Base-by-base conservation (phyloP, 2,329 filamentous ascomycete species). In the Moelleriella libera region DNA sequence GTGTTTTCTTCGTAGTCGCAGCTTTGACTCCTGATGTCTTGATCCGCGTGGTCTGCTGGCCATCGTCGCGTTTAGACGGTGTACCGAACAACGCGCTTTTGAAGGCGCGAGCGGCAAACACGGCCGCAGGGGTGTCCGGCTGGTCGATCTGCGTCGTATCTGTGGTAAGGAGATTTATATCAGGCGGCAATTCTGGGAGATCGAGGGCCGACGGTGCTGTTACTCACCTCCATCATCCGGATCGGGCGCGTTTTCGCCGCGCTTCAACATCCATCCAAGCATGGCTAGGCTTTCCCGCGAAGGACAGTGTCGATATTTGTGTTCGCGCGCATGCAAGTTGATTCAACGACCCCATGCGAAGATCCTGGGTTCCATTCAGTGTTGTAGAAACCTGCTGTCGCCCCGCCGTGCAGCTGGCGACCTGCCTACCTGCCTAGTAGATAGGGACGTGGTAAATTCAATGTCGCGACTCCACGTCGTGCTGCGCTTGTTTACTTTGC, bases 91-190 rank as follows among this genome's bases (percentile, higher is more conserved):
- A 61, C 30, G 76, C 79, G 54, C 72, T 78, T 55, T 76, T 81
- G 57, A 83, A 67, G 5, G 80, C 80, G 50, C 80, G 72, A 39
- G 79, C 79, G 2, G 79, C 80, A 57, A 83, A 83, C 0, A 83
- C 73, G 2, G 80, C 79, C 0, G 77, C 80, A 6, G 80, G 80
- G 12, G 80, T 83, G 54, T 83, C 79, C 40, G 79, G 78, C 32
- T 68, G 68, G 12, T 83, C 78, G 41, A 74, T 54, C 51, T 73
- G 71, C 0, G 70, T 69, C 3, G 56, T 68, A 43, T 70, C 67
- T 69, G 45, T 21, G 14, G 11, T 6, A 3, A 29, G 8, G 9
- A 10, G 39, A 39, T 10, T 30, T 39, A 45, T 41, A 47, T 37
- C 6, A 34, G 7, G 9, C 3, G 34, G 12, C 3, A 5, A 37